Percentiles rank a stretch among this genome's conserved stretches.
Evolutionary conservation across 805 yeast genomes (phyloP).

Genomic region (Ogataea saltuana): DNA sequence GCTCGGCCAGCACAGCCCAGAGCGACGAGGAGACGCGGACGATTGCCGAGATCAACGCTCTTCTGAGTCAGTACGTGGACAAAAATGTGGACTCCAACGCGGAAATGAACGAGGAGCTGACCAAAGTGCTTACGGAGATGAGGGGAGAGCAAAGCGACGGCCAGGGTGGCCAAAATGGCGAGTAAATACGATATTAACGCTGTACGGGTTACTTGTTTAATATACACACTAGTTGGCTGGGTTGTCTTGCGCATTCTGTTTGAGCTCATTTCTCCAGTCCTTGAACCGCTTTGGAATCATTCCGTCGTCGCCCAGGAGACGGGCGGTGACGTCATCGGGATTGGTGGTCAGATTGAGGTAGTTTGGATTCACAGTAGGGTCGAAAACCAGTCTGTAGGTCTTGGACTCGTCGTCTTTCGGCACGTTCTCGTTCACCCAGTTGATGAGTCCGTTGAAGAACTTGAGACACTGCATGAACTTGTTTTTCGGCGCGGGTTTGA

Average conservation of each 20-base stretch:
- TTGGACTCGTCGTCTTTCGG: conserved; percentile 53
- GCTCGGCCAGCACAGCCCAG: conserved; percentile 1
- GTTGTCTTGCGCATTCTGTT: no score
- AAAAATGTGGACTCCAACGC: conserved; percentile 18
- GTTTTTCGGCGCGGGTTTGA: conserved; percentile 44
- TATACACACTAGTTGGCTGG: no score
- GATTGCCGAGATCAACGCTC: conserved; percentile 21
- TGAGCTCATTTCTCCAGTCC: conserved; percentile 49
- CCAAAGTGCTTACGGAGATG: conserved; percentile 16
- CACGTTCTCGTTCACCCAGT: conserved; percentile 65
- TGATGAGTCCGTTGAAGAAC: conserved; percentile 83
- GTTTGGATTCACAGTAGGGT: conserved; percentile 49
- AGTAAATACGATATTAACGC: no score
- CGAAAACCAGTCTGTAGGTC: conserved; percentile 57
- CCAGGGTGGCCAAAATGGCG: no score
- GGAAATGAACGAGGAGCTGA: conserved; percentile 16
- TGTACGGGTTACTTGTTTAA: no score
- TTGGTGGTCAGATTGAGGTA: conserved; percentile 52
- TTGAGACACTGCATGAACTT: conserved; percentile 77
- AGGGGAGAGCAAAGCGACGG: no score
- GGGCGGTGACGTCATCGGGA: conserved; percentile 31
- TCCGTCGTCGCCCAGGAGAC: conserved; percentile 38
- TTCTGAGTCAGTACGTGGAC: conserved; percentile 23
- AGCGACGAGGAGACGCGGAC: conserved; percentile 19
- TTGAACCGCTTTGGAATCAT: conserved; percentile 53